Evolutionary conservation across 2,329 filamentous ascomycete genomes (phyloP), one percentile per base, ranked within the genome.

Genomic region (Pseudocercospora fijiensis): DNA sequence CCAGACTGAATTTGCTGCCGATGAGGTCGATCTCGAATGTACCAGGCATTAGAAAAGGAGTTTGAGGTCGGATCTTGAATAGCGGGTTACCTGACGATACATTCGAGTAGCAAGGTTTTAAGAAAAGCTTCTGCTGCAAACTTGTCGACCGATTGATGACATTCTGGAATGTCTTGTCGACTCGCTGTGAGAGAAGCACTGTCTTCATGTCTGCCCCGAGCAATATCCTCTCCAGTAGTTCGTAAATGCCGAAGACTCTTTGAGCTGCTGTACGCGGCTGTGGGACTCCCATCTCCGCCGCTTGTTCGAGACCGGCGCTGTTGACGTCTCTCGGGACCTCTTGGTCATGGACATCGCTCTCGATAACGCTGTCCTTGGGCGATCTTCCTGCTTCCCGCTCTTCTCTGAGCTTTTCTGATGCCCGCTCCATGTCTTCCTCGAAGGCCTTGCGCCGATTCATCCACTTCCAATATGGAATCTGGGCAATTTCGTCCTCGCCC

Each of bases 161-260:
- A 27, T 67, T 51, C 6, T 51, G 10, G 26, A 61, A 67, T 8
- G 62, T 61, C 60, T 59, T 65, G 52, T 57, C 61, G 57, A 60
- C 57, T 51, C 60, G 16, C 27, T 65, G 59, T 16, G 55, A 13
- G 2, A 60, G 47, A 2, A 64, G 60, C 3, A 59, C 28, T 3
- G 45, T 67, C 8, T 41, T 47, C 11, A 30, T 57, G 26, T 43
- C 33, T 3, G 52, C 3, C n/a, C 58, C 41, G 13, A 65, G 56
- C 1, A 65, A 6, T 24, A 67, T 67, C 7, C 18, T 52, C 58
- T 67, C 65, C 2, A 66, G 37, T 3, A 67, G 16, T 26, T 58
- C 61, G 59, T 67, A 66, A 24, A 61, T 65, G 13, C 18, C 57
- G 9, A 67, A 64, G 11, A 63, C 61, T 16, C 24, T 41, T 1